Percentiles rank a stretch among this genome's conserved stretches.
phyloP scores from a whole-genome alignment of 257 asterid genomes.

The Fraxinus quadrangulata region DNA sequence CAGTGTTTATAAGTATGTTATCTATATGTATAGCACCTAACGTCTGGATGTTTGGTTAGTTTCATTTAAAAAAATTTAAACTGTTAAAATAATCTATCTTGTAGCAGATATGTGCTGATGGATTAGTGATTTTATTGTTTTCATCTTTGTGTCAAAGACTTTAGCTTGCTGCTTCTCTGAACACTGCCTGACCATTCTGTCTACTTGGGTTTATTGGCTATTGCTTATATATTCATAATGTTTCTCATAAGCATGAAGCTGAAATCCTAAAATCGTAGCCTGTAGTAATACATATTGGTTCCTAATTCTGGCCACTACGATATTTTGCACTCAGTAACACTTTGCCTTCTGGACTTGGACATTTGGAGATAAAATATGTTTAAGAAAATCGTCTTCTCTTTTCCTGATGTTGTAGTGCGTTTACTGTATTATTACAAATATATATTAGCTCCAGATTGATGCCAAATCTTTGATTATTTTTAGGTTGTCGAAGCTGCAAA shows the following conservation, averaged over 20 bases:
- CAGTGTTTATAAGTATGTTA: no score
- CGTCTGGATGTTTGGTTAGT: neutral
- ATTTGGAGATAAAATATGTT: neutral
- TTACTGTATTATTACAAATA: neutral
- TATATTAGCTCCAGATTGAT: neutral
- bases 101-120: neutral
- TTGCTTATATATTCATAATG: neutral
- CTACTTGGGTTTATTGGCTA: neutral
- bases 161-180: no score
- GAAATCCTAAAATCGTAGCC: neutral
- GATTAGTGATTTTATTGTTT: neutral
- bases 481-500: slow-evolving; percentile 95
- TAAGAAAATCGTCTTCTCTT: neutral
- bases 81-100: neutral
- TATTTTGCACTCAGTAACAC: neutral
- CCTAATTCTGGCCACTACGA: neutral
- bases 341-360: neutral
- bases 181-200: no score
- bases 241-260: slow-evolving; percentile 8
- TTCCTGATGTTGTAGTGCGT: neutral
- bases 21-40: neutral
- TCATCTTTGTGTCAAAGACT: no score
- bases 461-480: neutral
- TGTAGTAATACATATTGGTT: neutral
- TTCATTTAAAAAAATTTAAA: neutral